These are phyloP conservation scores for Lactarius sp. DNA, from an alignment of 768 basidiomycete genomes.

Conservation along the genomic window DNA sequence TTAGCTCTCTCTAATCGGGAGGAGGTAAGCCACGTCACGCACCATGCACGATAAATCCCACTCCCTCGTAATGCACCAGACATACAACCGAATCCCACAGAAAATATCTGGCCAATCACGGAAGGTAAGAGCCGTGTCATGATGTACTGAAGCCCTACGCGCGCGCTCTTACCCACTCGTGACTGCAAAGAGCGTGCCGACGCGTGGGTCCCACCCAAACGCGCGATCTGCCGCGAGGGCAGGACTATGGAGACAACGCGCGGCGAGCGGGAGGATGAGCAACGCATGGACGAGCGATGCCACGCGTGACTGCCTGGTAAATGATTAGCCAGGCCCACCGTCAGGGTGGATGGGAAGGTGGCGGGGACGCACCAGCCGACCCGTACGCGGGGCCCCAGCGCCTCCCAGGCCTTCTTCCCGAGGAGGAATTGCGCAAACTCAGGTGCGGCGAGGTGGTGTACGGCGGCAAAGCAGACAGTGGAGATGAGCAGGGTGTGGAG, in stretches of 20 bases:
- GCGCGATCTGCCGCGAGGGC: slow-evolving; percentile 55
- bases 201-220: slow-evolving; percentile 65
- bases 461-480: slow-evolving; percentile 50
- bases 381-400: slow-evolving; percentile 3
- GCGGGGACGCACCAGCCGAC: slow-evolving; percentile 12
- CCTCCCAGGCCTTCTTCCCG: slow-evolving; percentile 45
- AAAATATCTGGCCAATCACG: slow-evolving; percentile 52
- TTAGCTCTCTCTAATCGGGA: neutral
- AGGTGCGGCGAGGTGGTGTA: slow-evolving; percentile 59
- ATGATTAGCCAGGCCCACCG: neutral
- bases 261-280: slow-evolving; percentile 59
- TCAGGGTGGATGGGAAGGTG: neutral
- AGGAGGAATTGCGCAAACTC: slow-evolving; percentile 35
- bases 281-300: slow-evolving; percentile 72
- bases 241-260: slow-evolving; percentile 46
- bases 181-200: slow-evolving; percentile 59
- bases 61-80: slow-evolving; percentile 57
- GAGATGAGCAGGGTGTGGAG: slow-evolving; percentile 51
- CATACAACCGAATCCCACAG: slow-evolving; percentile 80
- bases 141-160: neutral
- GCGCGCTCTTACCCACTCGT: slow-evolving; percentile 55
- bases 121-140: neutral
- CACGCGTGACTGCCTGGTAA: slow-evolving; percentile 57
- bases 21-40: slow-evolving; percentile 23
- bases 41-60: slow-evolving; percentile 79